A percentile compares a stretch with the other conserved stretches of the same genome.
Evolutionary conservation across 2,329 filamentous ascomycete species (phyloP).

Genomic region (Aspergillus arachidicola): DNA sequence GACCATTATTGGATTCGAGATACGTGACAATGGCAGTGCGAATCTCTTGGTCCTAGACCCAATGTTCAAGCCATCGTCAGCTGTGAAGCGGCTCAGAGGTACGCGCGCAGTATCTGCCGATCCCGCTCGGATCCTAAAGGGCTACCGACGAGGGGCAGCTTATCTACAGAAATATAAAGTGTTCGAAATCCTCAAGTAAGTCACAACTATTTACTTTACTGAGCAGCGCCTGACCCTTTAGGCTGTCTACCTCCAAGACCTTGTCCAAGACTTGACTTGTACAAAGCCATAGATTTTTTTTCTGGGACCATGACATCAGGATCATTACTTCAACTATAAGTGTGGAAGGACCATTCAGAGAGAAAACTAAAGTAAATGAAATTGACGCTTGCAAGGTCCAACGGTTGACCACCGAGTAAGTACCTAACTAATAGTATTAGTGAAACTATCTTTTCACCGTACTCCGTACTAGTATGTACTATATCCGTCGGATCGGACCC

Average conservation of each 20-base stretch:
- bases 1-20: slow-evolving; percentile 85
- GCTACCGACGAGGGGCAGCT: slow-evolving; percentile 70
- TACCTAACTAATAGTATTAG: too few relatives aligned
- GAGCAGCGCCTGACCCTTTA: slow-evolving; percentile 6
- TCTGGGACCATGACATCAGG: background rate
- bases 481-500: background rate
- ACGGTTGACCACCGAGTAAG: background rate
- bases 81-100: slow-evolving; percentile 62
- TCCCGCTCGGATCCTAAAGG: slow-evolving; percentile 62
- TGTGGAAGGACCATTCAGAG: background rate
- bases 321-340: background rate
- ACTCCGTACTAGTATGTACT: background rate
- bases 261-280: background rate
- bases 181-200: slow-evolving; percentile 77
- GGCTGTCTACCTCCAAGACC: slow-evolving; percentile 7
- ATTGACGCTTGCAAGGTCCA: background rate
- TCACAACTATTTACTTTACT: background rate
- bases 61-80: slow-evolving; percentile 70
- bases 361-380: background rate
- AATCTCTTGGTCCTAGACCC: slow-evolving; percentile 88
- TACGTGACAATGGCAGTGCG: slow-evolving; percentile 61
- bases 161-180: slow-evolving; percentile 72
- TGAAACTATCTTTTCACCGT: too few relatives aligned
- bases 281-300: background rate
- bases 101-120: slow-evolving; percentile 43